Base-by-base conservation (phyloP, 2,329 filamentous ascomycete genomes). In the Pseudogymnoascus sp. region DNA sequence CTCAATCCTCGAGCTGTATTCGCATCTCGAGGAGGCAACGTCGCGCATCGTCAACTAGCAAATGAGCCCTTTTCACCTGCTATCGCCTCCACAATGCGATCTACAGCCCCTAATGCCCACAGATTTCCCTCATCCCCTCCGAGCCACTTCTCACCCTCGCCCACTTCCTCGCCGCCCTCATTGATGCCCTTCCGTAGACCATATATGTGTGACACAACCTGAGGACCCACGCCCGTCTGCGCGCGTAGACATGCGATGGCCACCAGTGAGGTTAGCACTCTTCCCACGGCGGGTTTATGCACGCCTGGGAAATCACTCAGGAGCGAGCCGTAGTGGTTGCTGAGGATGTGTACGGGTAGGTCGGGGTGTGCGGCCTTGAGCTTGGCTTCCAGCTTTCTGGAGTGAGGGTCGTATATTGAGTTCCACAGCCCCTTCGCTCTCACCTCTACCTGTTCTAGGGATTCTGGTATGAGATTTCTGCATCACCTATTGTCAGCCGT, bases 141-240 rank as follows among this genome's bases (percentile, higher is more conserved):
- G 69, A 88, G 73, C 86, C 86, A 89, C 68, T 77, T 75, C 1
- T 79, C 82, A 1, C 79, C 83, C 63, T 82, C 76, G 25, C 80
- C 77, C 6, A 72, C 73, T 34, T 77, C 76, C 59, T 78, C 77
- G 63, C 82, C 80, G 1, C 87, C 89, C 73, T 91, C 87, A 66
- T 89, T 85, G 61, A 88, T 80, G 0, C 85, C 89, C 78, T 95
- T 95, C 64, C 88, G 77, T 75, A 96, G 72, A 0, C 91, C 91
- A 76, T 92, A 93, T 0, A 95, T 81, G 75, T 96, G 91, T 68
- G 87, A 91, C 16, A 89, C 76, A 11, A 96, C 89, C 78, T 95
- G 91, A 1, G 90, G 91, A 0, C 86, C 91, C 0, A 95, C 91
- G 0, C 91, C 91, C 8, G 88, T 89, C 79, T 95, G 91, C 49